These are phyloP conservation scores for Fusarium succisae DNA, from an alignment of 2,329 filamentous ascomycete genomes.

Conservation along the genomic window DNA sequence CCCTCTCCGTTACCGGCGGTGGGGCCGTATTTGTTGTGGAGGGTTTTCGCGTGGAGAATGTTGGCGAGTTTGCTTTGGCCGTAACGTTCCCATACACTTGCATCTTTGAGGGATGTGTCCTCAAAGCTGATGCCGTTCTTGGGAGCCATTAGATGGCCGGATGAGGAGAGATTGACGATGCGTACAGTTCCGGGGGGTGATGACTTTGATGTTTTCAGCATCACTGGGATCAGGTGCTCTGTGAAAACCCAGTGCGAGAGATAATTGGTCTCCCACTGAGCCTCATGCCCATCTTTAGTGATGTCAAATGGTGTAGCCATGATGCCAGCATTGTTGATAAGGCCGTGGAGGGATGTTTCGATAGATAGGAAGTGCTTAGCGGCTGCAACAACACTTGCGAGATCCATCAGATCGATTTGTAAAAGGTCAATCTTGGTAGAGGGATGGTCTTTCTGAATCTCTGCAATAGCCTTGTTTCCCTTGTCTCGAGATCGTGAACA, in stretches of 20 bases:
- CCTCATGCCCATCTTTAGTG: slow-evolving; percentile 19
- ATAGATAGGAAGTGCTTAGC: slow-evolving; percentile 20
- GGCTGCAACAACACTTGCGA: slow-evolving; percentile 10
- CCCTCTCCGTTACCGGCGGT: slow-evolving; percentile 1
- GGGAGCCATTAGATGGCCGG: slow-evolving; percentile 19
- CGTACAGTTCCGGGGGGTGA: slow-evolving; percentile 9
- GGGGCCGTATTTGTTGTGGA: slow-evolving; percentile 26
- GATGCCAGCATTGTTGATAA: slow-evolving; percentile 33
- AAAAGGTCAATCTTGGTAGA: neutral
- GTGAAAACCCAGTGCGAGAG: slow-evolving; percentile 30
- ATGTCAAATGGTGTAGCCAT: slow-evolving; percentile 23
- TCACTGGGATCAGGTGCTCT: slow-evolving; percentile 17
- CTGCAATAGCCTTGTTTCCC: neutral
- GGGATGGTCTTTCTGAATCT: slow-evolving; percentile 6
- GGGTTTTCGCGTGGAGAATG: slow-evolving; percentile 18
- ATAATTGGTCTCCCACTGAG: slow-evolving; percentile 35
- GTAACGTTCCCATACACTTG: slow-evolving; percentile 3
- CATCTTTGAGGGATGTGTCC: neutral
- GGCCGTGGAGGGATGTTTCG: slow-evolving; percentile 9
- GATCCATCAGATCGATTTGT: slow-evolving; percentile 19
- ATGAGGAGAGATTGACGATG: slow-evolving; percentile 30
- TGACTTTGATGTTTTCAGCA: slow-evolving; percentile 16
- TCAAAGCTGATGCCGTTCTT: slow-evolving; percentile 24
- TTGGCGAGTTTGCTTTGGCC: slow-evolving; percentile 35
- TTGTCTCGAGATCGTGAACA: slow-evolving; percentile 13